Conservation (phyloP, 192 early-diverging fungal species). For the Endogone sp. region DNA sequence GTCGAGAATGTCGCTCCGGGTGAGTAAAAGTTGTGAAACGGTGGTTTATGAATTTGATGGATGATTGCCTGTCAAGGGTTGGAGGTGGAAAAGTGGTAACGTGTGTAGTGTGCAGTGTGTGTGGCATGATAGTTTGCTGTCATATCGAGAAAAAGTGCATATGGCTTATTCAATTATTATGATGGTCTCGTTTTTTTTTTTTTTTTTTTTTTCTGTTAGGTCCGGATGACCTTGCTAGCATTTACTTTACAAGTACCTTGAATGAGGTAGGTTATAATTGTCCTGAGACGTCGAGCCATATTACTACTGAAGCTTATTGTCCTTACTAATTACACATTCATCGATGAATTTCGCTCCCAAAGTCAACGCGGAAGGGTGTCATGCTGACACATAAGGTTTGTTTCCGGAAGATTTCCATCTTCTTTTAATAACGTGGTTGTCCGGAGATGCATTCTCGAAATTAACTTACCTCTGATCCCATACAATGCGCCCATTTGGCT, state of each 20-base stretch:
- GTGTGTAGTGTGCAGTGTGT: not conserved
- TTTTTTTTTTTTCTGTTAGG: slow-evolving; percentile 1
- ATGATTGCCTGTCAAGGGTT: too few relatives aligned
- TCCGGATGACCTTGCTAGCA: slow-evolving; percentile 19
- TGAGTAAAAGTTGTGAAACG: not conserved
- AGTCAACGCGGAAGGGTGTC: slow-evolving; percentile 15
- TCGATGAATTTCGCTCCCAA: not conserved
- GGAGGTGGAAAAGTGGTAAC: not conserved
- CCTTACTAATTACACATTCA: too few relatives aligned
- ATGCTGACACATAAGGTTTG: slow-evolving; percentile 33
- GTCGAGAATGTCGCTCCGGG: slow-evolving; percentile 17
- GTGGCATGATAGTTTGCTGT: too few relatives aligned
- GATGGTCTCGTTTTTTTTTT: too few relatives aligned
- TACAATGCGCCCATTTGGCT: not conserved
- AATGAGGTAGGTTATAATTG: slow-evolving; percentile 10
- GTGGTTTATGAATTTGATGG: not conserved
- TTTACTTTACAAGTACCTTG: slow-evolving; percentile 15
- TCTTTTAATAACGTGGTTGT: not conserved
- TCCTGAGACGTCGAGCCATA: not conserved
- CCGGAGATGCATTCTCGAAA: too few relatives aligned
- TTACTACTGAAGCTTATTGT: too few relatives aligned
- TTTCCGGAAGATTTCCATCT: not conserved
- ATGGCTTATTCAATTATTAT: too few relatives aligned
- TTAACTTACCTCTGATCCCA: not conserved
- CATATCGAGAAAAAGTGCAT: too few relatives aligned